Conservation (phyloP, 768 basidiomycete genomes). For the Epithele typhae region DNA sequence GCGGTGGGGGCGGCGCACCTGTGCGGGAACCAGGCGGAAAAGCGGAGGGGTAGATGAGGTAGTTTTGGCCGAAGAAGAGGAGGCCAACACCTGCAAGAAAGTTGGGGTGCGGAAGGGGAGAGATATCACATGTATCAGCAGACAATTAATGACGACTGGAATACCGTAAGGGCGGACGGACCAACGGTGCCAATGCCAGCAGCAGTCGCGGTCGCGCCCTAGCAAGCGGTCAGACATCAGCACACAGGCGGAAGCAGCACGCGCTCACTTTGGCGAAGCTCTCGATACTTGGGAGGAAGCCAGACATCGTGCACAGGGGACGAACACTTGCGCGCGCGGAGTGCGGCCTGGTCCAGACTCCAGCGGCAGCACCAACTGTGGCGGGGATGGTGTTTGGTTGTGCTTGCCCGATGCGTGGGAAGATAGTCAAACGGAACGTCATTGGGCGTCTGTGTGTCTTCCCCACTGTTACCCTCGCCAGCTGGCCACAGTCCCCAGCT, state of each 20-base stretch:
- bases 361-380: neutral
- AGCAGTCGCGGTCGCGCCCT: slow-evolving; percentile 35
- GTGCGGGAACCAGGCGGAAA: slow-evolving; percentile 76
- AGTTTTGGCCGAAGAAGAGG: slow-evolving; percentile 69
- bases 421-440: too few relatives aligned
- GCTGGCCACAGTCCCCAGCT: too few relatives aligned
- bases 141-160: neutral
- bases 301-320: slow-evolving; percentile 27
- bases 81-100: slow-evolving; percentile 13
- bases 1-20: slow-evolving; percentile 42
- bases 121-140: neutral
- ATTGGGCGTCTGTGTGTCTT: too few relatives aligned
- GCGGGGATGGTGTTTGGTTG: neutral
- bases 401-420: too few relatives aligned
- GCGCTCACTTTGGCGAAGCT: slow-evolving; percentile 39
- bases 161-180: slow-evolving; percentile 14
- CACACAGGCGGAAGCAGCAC: neutral
- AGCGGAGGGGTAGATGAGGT: slow-evolving; percentile 86
- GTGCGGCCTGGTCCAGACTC: too few relatives aligned
- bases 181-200: slow-evolving; percentile 34
- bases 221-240: neutral
- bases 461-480: too few relatives aligned
- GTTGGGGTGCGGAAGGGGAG: neutral
- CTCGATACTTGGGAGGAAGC: slow-evolving; percentile 39
- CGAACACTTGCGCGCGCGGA: neutral